Evolutionary conservation across 1,284 basidiomycete genomes (phyloP).

Genomic region (Trichosporon ovoides): DNA sequence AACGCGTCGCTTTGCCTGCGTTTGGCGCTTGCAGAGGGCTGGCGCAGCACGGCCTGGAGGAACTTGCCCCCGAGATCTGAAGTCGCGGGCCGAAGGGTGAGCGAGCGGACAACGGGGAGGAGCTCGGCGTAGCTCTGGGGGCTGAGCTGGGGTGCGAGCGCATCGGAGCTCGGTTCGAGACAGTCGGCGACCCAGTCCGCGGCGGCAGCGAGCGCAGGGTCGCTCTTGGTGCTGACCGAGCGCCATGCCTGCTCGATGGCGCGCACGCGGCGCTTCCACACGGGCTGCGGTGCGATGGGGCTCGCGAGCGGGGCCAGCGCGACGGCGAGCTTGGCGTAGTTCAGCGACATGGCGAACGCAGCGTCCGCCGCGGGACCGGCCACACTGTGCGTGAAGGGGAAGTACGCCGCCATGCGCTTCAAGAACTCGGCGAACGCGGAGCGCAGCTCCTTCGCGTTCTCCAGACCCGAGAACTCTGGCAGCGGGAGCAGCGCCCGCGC

Average conservation of each 20-base stretch:
- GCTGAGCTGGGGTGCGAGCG: conserved; percentile 54
- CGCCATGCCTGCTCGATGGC: conserved; percentile 35
- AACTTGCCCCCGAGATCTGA: conserved; percentile 22
- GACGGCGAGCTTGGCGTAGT: conserved; percentile 50
- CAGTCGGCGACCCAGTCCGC: conserved; percentile 64
- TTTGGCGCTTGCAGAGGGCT: conserved; percentile 46
- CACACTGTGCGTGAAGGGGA: conserved; percentile 59
- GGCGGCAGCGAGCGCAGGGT: conserved; percentile 27
- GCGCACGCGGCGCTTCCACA: conserved; percentile 29
- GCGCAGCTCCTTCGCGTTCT: conserved; percentile 21
- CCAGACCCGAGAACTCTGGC: not conserved
- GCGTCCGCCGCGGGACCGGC: conserved; percentile 10
- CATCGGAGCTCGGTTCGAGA: conserved; percentile 51
- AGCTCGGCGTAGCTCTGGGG: conserved; percentile 63
- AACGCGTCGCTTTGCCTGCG: conserved; percentile 56
- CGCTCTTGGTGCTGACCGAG: conserved; percentile 6
- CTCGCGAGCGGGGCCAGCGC: conserved; percentile 30
- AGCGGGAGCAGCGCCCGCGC: conserved; percentile 56
- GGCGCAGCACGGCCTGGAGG: conserved; percentile 34
- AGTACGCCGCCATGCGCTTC: conserved; percentile 64
- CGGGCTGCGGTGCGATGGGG: conserved; percentile 16
- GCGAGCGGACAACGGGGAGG: conserved; percentile 76
- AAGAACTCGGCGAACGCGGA: conserved; percentile 32
- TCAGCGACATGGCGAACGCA: conserved; percentile 54
- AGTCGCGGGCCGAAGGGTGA: conserved; percentile 55